phyloP scores from a whole-genome alignment of 2,329 filamentous ascomycete genomes.

The Moelleriella libera region DNA sequence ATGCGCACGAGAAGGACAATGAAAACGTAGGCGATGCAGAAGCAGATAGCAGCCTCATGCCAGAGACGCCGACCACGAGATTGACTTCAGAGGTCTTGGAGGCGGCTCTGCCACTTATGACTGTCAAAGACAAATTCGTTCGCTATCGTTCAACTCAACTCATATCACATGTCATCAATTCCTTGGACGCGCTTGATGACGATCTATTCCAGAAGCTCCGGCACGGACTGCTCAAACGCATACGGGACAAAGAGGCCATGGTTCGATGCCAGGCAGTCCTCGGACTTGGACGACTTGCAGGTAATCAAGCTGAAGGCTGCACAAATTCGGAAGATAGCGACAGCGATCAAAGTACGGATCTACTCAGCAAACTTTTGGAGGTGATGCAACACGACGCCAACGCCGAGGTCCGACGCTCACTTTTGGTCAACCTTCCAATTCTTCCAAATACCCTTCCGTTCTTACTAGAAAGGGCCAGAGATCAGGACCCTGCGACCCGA shows the following conservation, averaged over 20 bases:
- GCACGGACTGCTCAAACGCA: conserved; percentile 65
- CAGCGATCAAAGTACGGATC: conserved; percentile 45
- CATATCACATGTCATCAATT: conserved; percentile 83
- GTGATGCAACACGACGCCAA: conserved; percentile 89
- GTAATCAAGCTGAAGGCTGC: conserved; percentile 59
- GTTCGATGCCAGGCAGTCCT: conserved; percentile 86
- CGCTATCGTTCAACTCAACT: conserved; percentile 83
- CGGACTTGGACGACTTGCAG: conserved; percentile 73
- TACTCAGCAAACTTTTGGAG: conserved; percentile 73
- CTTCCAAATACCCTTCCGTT: conserved; percentile 70
- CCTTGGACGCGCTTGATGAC: conserved; percentile 81
- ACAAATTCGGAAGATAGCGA: conserved; percentile 58
- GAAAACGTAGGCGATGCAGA: conserved; percentile 52
- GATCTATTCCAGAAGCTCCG: conserved; percentile 75
- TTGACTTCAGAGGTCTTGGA: conserved; percentile 63
- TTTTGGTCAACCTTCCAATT: conserved; percentile 83
- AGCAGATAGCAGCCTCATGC: conserved; percentile 54
- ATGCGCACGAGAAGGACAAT: conserved; percentile 56
- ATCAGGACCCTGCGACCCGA: conserved; percentile 73
- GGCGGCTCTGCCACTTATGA: conserved; percentile 60
- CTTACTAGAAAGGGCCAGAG: conserved; percentile 78
- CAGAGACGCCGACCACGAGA: conserved; percentile 72
- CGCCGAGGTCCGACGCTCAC: conserved; percentile 77
- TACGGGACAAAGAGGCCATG: conserved; percentile 87
- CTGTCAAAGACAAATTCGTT: conserved; percentile 83